Percentiles rank a stretch among this genome's conserved stretches.
Evolutionary conservation across 805 yeast genomes (phyloP).

Genomic region (Yamadazyma nakazawae): DNA sequence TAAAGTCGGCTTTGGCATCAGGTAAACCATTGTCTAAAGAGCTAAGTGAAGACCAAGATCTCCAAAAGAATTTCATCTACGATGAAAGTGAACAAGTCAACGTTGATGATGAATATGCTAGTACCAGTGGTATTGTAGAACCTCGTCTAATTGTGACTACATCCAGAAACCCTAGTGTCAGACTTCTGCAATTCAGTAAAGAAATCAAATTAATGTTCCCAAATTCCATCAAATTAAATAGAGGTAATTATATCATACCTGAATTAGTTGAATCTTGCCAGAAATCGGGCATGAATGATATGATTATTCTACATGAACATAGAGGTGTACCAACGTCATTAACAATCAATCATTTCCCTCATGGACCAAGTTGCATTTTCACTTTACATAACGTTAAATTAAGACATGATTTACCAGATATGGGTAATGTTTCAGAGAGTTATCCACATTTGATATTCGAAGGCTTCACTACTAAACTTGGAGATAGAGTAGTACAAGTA

Average conservation of each 20-base stretch:
- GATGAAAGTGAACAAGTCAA: constrained; percentile 73
- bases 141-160: constrained; percentile 93
- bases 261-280: constrained; percentile 81
- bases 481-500: constrained; percentile 74
- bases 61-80: constrained; percentile 78
- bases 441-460: constrained; percentile 94
- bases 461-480: constrained; percentile 76
- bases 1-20: constrained; percentile 83
- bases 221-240: constrained; percentile 79
- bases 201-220: constrained; percentile 90
- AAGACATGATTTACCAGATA: constrained; percentile 84
- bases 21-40: constrained; percentile 92
- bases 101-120: constrained; percentile 91
- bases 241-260: constrained; percentile 90
- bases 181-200: constrained; percentile 86
- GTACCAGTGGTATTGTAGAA: constrained; percentile 80
- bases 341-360: constrained; percentile 93
- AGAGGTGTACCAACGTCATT: constrained; percentile 96
- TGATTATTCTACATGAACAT: constrained; percentile 88
- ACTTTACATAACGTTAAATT: constrained; percentile 91
- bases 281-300: constrained; percentile 76
- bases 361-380: constrained; percentile 95
- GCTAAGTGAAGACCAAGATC: constrained; percentile 76
- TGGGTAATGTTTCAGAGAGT: constrained; percentile 86
- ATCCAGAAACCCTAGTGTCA: constrained; percentile 83